Evolutionary conservation across 2,329 filamentous ascomycete genomes (phyloP), one percentile per base, ranked within the genome.

Genomic region (Pyrenophora graminea): DNA sequence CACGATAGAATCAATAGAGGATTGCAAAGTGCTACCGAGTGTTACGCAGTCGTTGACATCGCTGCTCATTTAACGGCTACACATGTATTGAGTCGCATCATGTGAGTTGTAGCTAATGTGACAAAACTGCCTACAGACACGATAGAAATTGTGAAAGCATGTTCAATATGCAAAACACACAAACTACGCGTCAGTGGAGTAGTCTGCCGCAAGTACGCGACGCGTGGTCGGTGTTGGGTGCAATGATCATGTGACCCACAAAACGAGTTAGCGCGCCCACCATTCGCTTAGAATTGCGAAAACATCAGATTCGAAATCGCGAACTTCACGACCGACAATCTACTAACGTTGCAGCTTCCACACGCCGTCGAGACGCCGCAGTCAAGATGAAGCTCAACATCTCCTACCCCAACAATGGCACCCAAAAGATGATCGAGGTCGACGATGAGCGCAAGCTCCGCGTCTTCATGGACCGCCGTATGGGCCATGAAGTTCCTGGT

Each of bases 361-460:
- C 53, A 61, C 58, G 59, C 57, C 65, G 57, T 64, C 63, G 59
- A 62, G 66, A 69, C 64, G 61, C 61, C 63, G 56, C 61, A 66
- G 70, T 69, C 69, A 72, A 83, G 82, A 89, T 89, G 87, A 89
- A 90, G 83, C 82, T 87, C 78, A 87, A 87, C 81, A 83, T 87
- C 75, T 86, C 84, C 75, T 96, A 92, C 88, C 94, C 94, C 82
- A 91, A 93, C 87, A 97, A 97, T 83, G 94, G 94, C 87, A 94
- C 91, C 77, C 94, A 99, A 82, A 99, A 99, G 86, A 86, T 99
- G 78, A 88, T 99, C 83, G 95, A 99, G 72, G 83, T 99, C 74
- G 94, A 99, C 77, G 95, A 99, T 89, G 95, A 99, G 82, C 91
- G 92, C 83, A 97, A 96, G 87, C 87, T 97, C 79, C 89, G 91